phyloP scores from a whole-genome alignment of 768 basidiomycete species.

The Goffeauzyma gilvescens region DNA sequence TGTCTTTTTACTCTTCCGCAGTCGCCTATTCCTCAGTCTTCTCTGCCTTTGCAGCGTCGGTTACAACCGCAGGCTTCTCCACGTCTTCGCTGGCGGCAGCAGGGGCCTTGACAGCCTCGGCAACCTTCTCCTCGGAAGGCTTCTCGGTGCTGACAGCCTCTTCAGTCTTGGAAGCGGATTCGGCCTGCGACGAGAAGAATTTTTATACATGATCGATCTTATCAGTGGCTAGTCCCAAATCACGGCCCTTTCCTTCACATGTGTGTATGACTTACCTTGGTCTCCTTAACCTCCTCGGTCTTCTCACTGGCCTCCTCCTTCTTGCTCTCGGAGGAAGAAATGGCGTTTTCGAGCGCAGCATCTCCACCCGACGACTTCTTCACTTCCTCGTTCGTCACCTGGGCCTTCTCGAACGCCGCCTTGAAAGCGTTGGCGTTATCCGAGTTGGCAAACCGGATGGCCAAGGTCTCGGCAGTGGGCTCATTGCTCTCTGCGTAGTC shows the following conservation, averaged over 20 bases:
- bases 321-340: not conserved
- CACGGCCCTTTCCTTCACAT: not conserved
- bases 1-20: no score
- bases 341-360: slow-evolving; percentile 3
- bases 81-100: slow-evolving; percentile 29
- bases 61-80: no score
- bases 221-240: not conserved
- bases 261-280: not conserved
- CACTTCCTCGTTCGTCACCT: slow-evolving; percentile 43
- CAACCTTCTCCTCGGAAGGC: slow-evolving; percentile 16
- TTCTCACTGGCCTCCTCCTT: slow-evolving; percentile 1
- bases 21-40: no score
- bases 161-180: slow-evolving; percentile 9
- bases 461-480: slow-evolving; percentile 81
- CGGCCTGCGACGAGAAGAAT: not conserved
- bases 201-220: not conserved
- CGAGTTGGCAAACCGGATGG: slow-evolving; percentile 91
- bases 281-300: not conserved
- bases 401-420: slow-evolving; percentile 66
- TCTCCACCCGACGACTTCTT: slow-evolving; percentile 5
- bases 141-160: slow-evolving; percentile 28
- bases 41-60: no score
- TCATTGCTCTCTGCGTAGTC: slow-evolving; percentile 86
- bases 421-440: slow-evolving; percentile 87
- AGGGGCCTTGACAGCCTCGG: slow-evolving; percentile 15